Percentiles rank a stretch among this genome's conserved stretches.
phyloP scores from a whole-genome alignment of 2,329 filamentous ascomycete species.

The Shiraia bambusicola region DNA sequence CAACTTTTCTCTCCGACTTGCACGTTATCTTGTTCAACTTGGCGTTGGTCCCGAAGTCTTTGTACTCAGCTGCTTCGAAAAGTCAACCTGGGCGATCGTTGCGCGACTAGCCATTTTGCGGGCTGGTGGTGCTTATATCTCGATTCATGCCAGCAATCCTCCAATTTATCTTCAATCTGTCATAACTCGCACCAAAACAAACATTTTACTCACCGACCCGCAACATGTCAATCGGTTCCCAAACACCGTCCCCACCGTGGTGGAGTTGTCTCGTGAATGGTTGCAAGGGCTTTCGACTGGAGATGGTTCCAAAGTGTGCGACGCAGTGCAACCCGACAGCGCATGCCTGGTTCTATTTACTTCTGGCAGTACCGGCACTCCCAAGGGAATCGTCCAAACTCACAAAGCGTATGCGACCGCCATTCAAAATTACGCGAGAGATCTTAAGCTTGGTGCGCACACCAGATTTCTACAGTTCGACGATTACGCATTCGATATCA shows the following conservation, averaged over 20 bases:
- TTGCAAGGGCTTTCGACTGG: too few relatives aligned
- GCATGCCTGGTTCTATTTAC: conserved; percentile 63
- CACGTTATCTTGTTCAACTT: neutral
- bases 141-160: conserved; percentile 18
- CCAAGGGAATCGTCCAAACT: conserved; percentile 63
- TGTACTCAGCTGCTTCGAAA: conserved; percentile 25
- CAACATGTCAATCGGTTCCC: too few relatives aligned
- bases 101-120: conserved; percentile 48
- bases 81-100: conserved; percentile 25
- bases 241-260: too few relatives aligned
- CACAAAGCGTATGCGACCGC: conserved; percentile 1
- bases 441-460: neutral
- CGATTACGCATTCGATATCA: conserved; percentile 55
- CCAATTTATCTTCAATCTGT: too few relatives aligned
- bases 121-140: conserved; percentile 43
- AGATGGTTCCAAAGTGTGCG: too few relatives aligned
- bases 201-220: too few relatives aligned
- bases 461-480: conserved; percentile 10
- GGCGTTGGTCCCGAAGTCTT: conserved; percentile 12
- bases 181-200: too few relatives aligned
- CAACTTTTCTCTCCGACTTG: neutral
- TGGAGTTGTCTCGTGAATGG: too few relatives aligned
- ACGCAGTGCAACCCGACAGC: conserved; percentile 19
- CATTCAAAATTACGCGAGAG: conserved; percentile 16
- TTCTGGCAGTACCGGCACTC: conserved; percentile 74